Percentiles rank a stretch among this genome's conserved stretches.
Conservation (phyloP, 345 rosid genomes). For the Linum trigynum region DNA sequence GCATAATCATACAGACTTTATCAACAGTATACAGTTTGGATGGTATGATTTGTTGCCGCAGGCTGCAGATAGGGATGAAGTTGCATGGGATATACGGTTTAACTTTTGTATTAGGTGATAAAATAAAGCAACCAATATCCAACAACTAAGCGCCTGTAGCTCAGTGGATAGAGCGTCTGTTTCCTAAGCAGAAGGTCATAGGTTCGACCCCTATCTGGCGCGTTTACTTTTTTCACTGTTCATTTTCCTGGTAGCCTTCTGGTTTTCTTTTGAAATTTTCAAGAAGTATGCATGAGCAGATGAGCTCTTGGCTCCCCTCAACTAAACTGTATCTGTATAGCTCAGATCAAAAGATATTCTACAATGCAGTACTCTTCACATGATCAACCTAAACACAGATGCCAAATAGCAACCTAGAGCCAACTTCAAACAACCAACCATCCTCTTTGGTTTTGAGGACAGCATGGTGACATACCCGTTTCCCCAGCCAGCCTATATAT, state of each 20-base stretch:
- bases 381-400: constrained; percentile 12
- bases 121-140: no score
- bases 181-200: constrained; percentile 98
- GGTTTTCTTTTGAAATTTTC: background rate
- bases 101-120: no score
- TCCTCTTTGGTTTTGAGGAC: background rate
- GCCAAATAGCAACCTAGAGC: background rate
- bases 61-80: no score
- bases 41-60: no score
- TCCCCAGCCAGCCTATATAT: background rate
- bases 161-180: constrained; percentile 99
- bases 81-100: no score
- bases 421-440: background rate
- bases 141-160: constrained; percentile 63
- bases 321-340: background rate
- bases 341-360: background rate
- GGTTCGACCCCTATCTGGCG: constrained; percentile 96
- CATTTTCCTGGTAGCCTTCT: background rate
- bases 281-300: background rate
- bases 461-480: background rate
- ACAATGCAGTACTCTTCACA: background rate
- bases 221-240: constrained; percentile 14
- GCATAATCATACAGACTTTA: no score
- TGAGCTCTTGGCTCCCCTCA: background rate
- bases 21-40: no score